Conservation (phyloP, 2,329 filamentous ascomycete species). For the Colletotrichum eleusines region DNA sequence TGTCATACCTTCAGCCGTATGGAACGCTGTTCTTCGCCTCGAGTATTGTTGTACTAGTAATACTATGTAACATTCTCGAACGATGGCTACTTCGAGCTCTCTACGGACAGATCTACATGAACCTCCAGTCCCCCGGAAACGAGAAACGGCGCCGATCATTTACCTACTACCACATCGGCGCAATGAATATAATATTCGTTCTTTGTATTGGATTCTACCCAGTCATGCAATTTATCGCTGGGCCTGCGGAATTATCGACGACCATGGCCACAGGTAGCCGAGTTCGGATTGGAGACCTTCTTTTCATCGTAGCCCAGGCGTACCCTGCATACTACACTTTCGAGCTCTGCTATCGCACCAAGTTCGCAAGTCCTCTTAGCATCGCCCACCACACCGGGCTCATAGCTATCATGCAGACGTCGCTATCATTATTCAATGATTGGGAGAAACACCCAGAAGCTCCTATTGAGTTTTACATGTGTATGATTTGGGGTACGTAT, state of each 20-base stretch:
- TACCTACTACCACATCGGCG: constrained; percentile 39
- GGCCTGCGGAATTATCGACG: constrained; percentile 8
- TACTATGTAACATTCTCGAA: constrained; percentile 35
- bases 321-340: constrained; percentile 41
- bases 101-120: constrained; percentile 26
- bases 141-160: constrained; percentile 40
- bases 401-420: constrained; percentile 35
- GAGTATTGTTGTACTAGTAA: constrained; percentile 19
- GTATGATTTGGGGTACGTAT: constrained; percentile 31
- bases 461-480: constrained; percentile 38
- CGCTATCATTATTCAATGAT: constrained; percentile 31
- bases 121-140: constrained; percentile 10
- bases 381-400: constrained; percentile 41
- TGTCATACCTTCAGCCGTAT: constrained; percentile 11
- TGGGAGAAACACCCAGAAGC: constrained; percentile 16
- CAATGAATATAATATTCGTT: constrained; percentile 17
- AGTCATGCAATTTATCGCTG: constrained; percentile 26
- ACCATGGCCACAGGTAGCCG: not conserved
- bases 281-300: constrained; percentile 29
- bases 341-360: constrained; percentile 39
- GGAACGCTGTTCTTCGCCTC: constrained; percentile 31
- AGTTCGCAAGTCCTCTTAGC: constrained; percentile 35
- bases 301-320: constrained; percentile 29
- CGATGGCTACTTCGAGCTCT: constrained; percentile 29
- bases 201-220: constrained; percentile 35